phyloP scores from a whole-genome alignment of 2,329 filamentous ascomycete species.

The Diaporthe citrichinensis region DNA sequence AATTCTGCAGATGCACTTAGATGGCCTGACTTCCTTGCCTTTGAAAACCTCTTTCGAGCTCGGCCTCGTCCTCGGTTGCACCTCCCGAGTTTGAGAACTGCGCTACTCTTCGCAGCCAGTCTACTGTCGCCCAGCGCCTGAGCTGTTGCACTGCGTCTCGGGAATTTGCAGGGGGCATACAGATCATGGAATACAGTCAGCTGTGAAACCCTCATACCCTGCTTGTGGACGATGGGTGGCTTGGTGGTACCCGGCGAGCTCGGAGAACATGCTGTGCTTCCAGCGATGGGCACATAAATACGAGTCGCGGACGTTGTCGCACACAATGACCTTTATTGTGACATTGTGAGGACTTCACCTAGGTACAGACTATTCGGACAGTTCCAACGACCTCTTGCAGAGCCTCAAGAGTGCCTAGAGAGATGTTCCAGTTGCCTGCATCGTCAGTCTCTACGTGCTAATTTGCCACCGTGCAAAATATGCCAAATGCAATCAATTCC shows the following conservation, averaged over 20 bases:
- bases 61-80: not conserved
- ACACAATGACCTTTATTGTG: not conserved
- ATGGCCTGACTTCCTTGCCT: not conserved
- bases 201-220: not conserved
- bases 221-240: not conserved
- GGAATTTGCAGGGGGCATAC: not conserved
- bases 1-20: not conserved
- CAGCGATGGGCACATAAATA: not conserved
- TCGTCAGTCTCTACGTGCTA: too few relatives aligned
- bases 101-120: not conserved
- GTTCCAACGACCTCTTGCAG: not conserved
- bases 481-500: too few relatives aligned
- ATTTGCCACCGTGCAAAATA: not conserved
- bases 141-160: not conserved
- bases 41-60: not conserved
- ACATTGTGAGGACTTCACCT: not conserved
- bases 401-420: not conserved
- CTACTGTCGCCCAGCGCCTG: not conserved
- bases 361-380: not conserved
- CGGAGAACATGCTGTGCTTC: not conserved
- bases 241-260: not conserved
- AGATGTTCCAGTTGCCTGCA: not conserved
- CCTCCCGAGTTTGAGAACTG: not conserved
- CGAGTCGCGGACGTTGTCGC: not conserved
- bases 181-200: not conserved